Conservation (phyloP, 805 yeast species). For the Debaryomyces prosopidis region DNA sequence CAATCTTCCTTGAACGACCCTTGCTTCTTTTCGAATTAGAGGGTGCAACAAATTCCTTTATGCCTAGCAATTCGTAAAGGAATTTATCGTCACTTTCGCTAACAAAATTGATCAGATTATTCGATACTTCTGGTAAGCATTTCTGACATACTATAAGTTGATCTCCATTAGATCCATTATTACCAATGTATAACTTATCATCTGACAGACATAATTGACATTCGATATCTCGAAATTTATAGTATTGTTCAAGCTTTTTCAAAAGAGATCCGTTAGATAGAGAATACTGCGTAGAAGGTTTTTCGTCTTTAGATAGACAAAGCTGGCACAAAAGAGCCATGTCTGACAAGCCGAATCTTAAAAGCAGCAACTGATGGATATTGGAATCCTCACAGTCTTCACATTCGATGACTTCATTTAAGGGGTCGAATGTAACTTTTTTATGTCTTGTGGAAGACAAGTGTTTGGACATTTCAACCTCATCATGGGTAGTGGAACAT, state of each 20-base stretch:
- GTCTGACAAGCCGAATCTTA: constrained; percentile 56
- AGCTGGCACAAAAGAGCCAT: constrained; percentile 49
- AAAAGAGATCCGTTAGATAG: constrained; percentile 58
- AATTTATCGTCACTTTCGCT: constrained; percentile 51
- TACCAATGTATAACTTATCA: constrained; percentile 36
- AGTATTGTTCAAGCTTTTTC: constrained; percentile 46
- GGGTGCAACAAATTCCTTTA: constrained; percentile 39
- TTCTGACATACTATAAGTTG: constrained; percentile 41
- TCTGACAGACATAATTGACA: constrained; percentile 49
- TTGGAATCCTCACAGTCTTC: constrained; percentile 57
- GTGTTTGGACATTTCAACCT: constrained; percentile 50
- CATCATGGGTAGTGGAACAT: constrained; percentile 37
- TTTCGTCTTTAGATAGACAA: constrained; percentile 47
- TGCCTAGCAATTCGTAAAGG: constrained; percentile 47
- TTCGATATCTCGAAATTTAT: constrained; percentile 49
- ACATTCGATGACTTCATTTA: constrained; percentile 49
- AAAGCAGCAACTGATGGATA: constrained; percentile 51
- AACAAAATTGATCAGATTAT: constrained; percentile 22
- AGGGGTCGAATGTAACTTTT: constrained; percentile 31
- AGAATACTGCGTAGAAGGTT: constrained; percentile 51
- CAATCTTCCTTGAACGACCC: constrained; percentile 38
- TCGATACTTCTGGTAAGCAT: constrained; percentile 35
- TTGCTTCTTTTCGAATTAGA: constrained; percentile 15
- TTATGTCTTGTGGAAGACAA: constrained; percentile 55
- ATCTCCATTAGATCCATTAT: constrained; percentile 4